These are phyloP conservation scores for Hemileccinum rubropunctum DNA, from an alignment of 768 basidiomycete species.

Conservation along the genomic window DNA sequence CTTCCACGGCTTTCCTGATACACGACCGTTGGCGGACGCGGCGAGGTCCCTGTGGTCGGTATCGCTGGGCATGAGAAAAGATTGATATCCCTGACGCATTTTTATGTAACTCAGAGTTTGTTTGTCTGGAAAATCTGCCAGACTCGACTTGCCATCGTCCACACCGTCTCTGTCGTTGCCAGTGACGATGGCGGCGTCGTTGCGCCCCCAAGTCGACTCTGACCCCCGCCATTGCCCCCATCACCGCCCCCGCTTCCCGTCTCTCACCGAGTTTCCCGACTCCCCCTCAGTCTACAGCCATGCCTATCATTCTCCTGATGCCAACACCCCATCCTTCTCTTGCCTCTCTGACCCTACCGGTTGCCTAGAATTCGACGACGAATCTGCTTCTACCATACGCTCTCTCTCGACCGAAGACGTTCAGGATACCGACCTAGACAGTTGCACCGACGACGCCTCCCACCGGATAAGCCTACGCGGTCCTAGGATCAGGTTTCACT, in stretches of 20 bases:
- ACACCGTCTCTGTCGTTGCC: no score
- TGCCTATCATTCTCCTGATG: conserved; percentile 50
- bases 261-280: conserved; percentile 58
- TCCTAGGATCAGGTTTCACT: conserved; percentile 82
- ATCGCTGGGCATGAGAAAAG: conserved; percentile 20
- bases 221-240: conserved; percentile 44
- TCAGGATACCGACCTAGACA: conserved; percentile 35
- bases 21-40: conserved; percentile 61
- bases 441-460: conserved; percentile 43
- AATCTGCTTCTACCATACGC: conserved; percentile 30
- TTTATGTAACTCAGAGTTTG: conserved; percentile 24
- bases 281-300: conserved; percentile 69
- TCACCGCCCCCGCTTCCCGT: conserved; percentile 45
- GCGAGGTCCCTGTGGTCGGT: conserved; percentile 37
- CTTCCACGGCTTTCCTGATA: conserved; percentile 74
- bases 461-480: conserved; percentile 69
- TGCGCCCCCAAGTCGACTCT: conserved; percentile 37
- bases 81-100: no score
- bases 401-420: conserved; percentile 30
- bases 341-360: conserved; percentile 45
- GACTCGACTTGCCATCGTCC: no score
- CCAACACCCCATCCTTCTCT: conserved; percentile 33
- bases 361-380: conserved; percentile 58
- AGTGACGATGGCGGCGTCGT: conserved; percentile 40
- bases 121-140: conserved; percentile 3